These are phyloP conservation scores for Cenchrus purpureus DNA, from an alignment of 176 grass and related monocot genomes.

Conservation along the genomic window DNA sequence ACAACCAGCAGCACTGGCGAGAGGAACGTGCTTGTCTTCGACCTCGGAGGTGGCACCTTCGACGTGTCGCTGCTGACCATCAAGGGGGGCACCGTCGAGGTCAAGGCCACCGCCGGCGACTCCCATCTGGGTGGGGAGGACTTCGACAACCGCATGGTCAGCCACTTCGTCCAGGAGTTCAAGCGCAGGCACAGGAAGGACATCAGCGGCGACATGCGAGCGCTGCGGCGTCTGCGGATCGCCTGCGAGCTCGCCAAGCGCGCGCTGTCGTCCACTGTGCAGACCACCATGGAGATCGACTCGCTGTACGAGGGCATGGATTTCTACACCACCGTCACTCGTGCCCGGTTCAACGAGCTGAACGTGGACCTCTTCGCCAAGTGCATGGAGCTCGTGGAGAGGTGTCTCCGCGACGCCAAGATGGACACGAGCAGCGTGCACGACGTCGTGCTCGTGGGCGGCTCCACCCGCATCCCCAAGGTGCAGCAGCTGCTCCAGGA, in stretches of 20 bases:
- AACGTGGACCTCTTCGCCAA: constrained; percentile 91
- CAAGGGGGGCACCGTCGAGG: constrained; percentile 65
- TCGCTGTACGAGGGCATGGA: constrained; percentile 81
- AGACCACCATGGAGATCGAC: constrained; percentile 88
- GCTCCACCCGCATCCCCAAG: constrained; percentile 88
- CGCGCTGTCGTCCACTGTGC: constrained; percentile 77
- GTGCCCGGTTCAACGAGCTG: constrained; percentile 77
- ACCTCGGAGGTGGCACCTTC: constrained; percentile 56
- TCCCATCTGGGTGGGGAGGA: constrained; percentile 56
- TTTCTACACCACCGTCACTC: constrained; percentile 81
- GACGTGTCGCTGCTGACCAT: constrained; percentile 63
- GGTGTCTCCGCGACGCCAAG: constrained; percentile 76
- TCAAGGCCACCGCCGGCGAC: constrained; percentile 61
- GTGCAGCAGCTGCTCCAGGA: constrained; percentile 97
- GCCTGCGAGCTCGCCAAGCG: constrained; percentile 82
- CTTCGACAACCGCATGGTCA: constrained; percentile 71
- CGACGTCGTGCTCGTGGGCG: constrained; percentile 72
- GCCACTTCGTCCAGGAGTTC: constrained; percentile 69
- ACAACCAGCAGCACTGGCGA: constrained; percentile 40
- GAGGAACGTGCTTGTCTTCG: constrained; percentile 59
- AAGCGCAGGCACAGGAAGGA: constrained; percentile 62
- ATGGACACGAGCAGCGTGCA: constrained; percentile 90
- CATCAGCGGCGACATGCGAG: constrained; percentile 48
- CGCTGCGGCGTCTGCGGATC: constrained; percentile 51
- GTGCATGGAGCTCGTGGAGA: constrained; percentile 96